Base-by-base conservation (phyloP, 192 early-diverging fungal genomes). In the Gaertneriomyces sp. region DNA sequence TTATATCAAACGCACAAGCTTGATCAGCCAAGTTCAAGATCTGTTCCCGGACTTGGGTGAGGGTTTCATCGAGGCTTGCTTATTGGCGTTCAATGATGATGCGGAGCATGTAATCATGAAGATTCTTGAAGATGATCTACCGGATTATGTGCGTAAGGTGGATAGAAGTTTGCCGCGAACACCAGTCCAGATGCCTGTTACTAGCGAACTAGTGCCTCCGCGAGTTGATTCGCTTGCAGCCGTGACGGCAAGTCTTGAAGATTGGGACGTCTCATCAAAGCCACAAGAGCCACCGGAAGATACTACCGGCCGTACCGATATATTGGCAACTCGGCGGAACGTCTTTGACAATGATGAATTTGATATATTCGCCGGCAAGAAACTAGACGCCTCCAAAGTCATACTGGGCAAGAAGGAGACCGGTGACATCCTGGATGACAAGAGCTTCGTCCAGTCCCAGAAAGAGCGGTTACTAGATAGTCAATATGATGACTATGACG, bases 301-400 rank as follows among this genome's bases (percentile, higher is more conserved):
- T 33, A 33, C 25, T 6, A 49, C 50, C n/a, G 44, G 19, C 42
- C 17, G 10, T 17, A 2, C 54, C 20, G 25, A 41, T 44, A 64
- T 85, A 10, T 75, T 95, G 10, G 63, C 74, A 5, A 71, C 46
- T 12, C 86, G 93, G 8, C 76, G 81, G 11, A 98, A 96, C 66
- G 79, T 96, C 40, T 94, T 91, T 76, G 94, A 98, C 74, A 88
- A 89, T 45, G 95, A 98, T 67, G 91, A 93, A 63, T 95, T 96
- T 76, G 94, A 98, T 62, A 83, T 96, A 6, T 92, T 96, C 74
- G 69, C 78, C 38, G 74, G 81, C 8, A 44, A 51, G 7, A 73
- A 70, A 4, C 71, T 92, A 7, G 86, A 92, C 66, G 68, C 75
- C 61, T 72, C 68, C 38, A 88, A 86, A 45, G 85, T 92, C 19